These are phyloP conservation scores for Viridothelium virens DNA, from an alignment of 495 filamentous ascomycete species.

Conservation along the genomic window DNA sequence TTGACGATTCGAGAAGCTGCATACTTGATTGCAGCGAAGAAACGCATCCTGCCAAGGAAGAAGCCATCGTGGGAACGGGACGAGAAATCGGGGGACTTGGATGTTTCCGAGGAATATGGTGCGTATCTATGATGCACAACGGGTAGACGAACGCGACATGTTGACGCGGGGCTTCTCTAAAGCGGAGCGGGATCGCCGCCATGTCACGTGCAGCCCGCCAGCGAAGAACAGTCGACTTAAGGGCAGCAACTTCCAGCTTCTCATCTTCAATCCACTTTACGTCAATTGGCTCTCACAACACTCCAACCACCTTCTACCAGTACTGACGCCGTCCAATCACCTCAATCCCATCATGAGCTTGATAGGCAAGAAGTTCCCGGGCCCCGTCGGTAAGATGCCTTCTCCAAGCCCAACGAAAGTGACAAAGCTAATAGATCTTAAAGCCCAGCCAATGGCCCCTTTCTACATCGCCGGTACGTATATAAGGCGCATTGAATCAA, in stretches of 20 bases:
- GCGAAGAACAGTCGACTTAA: background rate
- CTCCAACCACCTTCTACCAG: slow-evolving; percentile 9
- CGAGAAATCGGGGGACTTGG: background rate
- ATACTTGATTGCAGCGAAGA: slow-evolving; percentile 62
- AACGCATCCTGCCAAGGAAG: slow-evolving; percentile 56
- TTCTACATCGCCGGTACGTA: slow-evolving; percentile 85
- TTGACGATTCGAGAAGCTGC: slow-evolving; percentile 63
- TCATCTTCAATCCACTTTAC: background rate
- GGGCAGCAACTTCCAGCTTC: background rate
- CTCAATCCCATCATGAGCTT: slow-evolving; percentile 56
- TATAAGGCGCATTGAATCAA: slow-evolving; percentile 31
- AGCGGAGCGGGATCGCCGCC: background rate
- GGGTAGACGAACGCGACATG: background rate
- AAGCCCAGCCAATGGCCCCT: slow-evolving; percentile 80
- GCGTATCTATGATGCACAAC: background rate
- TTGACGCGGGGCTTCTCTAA: background rate
- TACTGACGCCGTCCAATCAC: slow-evolving; percentile 16
- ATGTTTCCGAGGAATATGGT: background rate
- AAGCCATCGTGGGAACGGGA: slow-evolving; percentile 18
- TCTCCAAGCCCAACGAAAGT: slow-evolving; percentile 8
- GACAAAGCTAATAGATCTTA: slow-evolving; percentile 18
- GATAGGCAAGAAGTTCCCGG: slow-evolving; percentile 89
- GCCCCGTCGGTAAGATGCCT: slow-evolving; percentile 66
- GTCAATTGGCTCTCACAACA: slow-evolving; percentile 11
- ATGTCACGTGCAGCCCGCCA: background rate